These are phyloP conservation scores for Podospora pseudopauciseta DNA, from an alignment of 495 filamentous ascomycete genomes.

Conservation along the genomic window DNA sequence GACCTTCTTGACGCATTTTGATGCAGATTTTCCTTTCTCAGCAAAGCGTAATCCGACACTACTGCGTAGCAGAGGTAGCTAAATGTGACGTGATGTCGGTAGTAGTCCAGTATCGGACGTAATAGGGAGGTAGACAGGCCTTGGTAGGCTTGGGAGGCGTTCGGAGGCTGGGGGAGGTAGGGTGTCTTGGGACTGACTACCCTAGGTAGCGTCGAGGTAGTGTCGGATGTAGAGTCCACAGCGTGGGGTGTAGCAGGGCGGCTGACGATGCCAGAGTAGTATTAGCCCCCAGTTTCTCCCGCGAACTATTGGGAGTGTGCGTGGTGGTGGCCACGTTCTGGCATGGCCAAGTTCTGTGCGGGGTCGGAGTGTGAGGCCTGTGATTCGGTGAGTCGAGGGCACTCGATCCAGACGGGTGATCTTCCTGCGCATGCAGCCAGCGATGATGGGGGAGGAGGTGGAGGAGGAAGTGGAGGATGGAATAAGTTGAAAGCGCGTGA, in stretches of 20 bases:
- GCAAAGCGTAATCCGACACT: constrained; percentile 4
- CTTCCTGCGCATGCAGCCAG: constrained; percentile 10
- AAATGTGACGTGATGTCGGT: constrained; percentile 7
- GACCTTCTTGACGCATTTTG: constrained; percentile 3
- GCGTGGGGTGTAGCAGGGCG: constrained; percentile 17
- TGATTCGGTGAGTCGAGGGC: not conserved
- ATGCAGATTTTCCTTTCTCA: not conserved
- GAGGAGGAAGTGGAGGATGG: not conserved
- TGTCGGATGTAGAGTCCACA: not conserved
- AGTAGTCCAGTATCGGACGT: not conserved
- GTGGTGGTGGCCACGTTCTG: constrained; percentile 14
- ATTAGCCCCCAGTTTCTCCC: constrained; percentile 8
- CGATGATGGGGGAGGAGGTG: not conserved
- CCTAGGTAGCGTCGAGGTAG: not conserved
- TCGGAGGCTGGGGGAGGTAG: not conserved
- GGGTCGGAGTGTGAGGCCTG: constrained; percentile 7
- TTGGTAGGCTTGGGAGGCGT: not conserved
- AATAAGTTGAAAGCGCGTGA: not conserved
- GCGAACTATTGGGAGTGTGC: constrained; percentile 20
- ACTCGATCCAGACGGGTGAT: constrained; percentile 6
- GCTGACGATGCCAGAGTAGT: constrained; percentile 11
- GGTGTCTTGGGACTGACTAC: not conserved
- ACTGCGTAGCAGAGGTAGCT: not conserved
- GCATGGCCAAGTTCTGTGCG: constrained; percentile 14
- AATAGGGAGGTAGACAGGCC: not conserved